phyloP scores from a whole-genome alignment of 2,329 filamentous ascomycete genomes.

The Amauroascus niger region DNA sequence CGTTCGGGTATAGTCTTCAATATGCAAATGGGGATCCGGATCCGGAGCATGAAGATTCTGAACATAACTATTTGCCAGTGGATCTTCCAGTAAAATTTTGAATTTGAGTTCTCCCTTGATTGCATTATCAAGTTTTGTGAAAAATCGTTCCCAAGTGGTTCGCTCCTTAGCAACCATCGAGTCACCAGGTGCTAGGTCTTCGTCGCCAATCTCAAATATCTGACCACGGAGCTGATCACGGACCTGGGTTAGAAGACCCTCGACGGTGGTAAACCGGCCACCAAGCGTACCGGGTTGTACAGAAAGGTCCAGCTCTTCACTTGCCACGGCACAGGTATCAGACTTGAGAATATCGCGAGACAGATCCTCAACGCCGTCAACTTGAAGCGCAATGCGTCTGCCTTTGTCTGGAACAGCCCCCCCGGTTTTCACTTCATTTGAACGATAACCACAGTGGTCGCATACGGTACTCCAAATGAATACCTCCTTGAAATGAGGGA shows the following conservation, averaged over 20 bases:
- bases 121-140: conserved; percentile 62
- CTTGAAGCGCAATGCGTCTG: conserved; percentile 67
- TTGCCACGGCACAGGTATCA: conserved; percentile 79
- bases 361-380: conserved; percentile 62
- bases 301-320: conserved; percentile 74
- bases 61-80: conserved; percentile 84
- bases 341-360: conserved; percentile 91
- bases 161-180: conserved; percentile 59
- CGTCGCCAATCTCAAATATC: conserved; percentile 67
- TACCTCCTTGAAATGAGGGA: conserved; percentile 96
- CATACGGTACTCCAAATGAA: conserved; percentile 92
- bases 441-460: conserved; percentile 83
- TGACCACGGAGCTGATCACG: conserved; percentile 78
- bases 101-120: conserved; percentile 74
- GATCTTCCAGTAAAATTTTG: conserved; percentile 73
- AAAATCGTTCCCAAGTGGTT: conserved; percentile 70
- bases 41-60: conserved; percentile 73
- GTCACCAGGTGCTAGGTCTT: conserved; percentile 57
- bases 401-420: conserved; percentile 82
- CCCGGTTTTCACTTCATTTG: conserved; percentile 95
- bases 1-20: conserved; percentile 76
- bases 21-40: conserved; percentile 71
- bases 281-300: conserved; percentile 92
- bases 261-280: conserved; percentile 91
- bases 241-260: conserved; percentile 86